Evolutionary conservation across 805 yeast species (phyloP).

Genomic region (Sugiyamaella boreocaroliniensis): DNA sequence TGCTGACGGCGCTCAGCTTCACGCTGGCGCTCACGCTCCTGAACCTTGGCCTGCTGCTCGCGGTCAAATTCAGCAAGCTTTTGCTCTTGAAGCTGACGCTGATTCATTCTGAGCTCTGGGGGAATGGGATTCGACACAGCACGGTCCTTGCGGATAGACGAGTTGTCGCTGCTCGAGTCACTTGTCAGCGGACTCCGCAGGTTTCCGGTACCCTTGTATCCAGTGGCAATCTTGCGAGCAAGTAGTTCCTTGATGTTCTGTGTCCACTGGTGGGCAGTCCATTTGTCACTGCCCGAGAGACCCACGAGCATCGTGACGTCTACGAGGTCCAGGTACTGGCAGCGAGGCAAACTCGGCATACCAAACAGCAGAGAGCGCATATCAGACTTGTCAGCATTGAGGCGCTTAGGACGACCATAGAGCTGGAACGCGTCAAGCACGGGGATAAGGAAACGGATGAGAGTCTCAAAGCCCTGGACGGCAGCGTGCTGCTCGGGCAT

Average conservation of each 20-base stretch:
- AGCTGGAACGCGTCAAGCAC: slow-evolving; percentile 67
- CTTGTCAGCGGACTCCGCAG: slow-evolving; percentile 3
- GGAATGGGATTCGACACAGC: slow-evolving; percentile 17
- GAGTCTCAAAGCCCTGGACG: slow-evolving; percentile 76
- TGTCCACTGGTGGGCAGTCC: slow-evolving; percentile 61
- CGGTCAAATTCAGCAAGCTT: not conserved
- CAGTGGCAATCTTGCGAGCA: slow-evolving; percentile 44
- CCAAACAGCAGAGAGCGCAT: slow-evolving; percentile 65
- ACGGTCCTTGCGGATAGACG: slow-evolving; percentile 9
- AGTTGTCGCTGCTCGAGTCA: not conserved
- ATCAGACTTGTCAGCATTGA: slow-evolving; percentile 68
- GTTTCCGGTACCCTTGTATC: slow-evolving; percentile 39
- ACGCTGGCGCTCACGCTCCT: slow-evolving; percentile 5
- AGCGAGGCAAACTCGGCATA: slow-evolving; percentile 73
- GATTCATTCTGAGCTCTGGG: slow-evolving; percentile 3
- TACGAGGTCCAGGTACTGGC: slow-evolving; percentile 60
- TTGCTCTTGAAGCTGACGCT: not conserved
- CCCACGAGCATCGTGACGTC: slow-evolving; percentile 45
- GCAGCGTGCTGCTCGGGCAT: slow-evolving; percentile 84
- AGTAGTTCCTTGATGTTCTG: slow-evolving; percentile 48
- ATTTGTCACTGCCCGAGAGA: slow-evolving; percentile 34
- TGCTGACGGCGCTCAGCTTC: not conserved
- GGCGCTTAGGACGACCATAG: slow-evolving; percentile 74
- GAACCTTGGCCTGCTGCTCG: not conserved
- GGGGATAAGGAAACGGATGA: slow-evolving; percentile 72